Evolutionary conservation across 148 eudicot species (phyloP).

Genomic region (Arctostaphylos glauca): DNA sequence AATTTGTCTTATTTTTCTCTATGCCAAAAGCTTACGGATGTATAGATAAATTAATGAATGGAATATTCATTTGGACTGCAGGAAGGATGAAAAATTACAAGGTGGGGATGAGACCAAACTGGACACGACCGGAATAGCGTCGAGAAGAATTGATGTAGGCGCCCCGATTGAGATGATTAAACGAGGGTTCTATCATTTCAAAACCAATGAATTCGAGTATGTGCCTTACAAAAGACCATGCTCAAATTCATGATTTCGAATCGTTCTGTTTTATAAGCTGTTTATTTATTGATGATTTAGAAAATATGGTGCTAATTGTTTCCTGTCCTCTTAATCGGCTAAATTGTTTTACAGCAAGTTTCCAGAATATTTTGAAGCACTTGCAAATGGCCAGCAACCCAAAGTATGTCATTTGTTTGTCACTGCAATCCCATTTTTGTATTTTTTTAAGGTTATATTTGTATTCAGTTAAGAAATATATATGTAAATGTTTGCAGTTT

Average conservation of each 20-base stretch:
- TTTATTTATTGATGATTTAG: neutral
- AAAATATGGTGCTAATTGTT: neutral
- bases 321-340: neutral
- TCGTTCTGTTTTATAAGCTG: neutral
- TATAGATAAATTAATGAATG: no score
- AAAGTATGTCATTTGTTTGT: conserved; percentile 1
- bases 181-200: neutral
- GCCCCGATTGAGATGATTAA: neutral
- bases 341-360: conserved; percentile 9
- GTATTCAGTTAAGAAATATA: neutral
- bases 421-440: no score
- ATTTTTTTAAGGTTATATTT: no score
- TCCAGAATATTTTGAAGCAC: conserved; percentile 10
- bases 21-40: neutral
- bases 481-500: conserved; percentile 25
- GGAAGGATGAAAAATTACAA: no score
- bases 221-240: neutral
- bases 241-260: neutral
- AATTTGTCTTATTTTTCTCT: neutral
- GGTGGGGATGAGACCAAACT: neutral
- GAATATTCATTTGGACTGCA: no score
- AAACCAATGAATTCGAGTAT: neutral
- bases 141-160: neutral
- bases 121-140: neutral
- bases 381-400: conserved; percentile 7